phyloP scores from a whole-genome alignment of 2,329 filamentous ascomycete species.

The Botrytis hyacinthi region DNA sequence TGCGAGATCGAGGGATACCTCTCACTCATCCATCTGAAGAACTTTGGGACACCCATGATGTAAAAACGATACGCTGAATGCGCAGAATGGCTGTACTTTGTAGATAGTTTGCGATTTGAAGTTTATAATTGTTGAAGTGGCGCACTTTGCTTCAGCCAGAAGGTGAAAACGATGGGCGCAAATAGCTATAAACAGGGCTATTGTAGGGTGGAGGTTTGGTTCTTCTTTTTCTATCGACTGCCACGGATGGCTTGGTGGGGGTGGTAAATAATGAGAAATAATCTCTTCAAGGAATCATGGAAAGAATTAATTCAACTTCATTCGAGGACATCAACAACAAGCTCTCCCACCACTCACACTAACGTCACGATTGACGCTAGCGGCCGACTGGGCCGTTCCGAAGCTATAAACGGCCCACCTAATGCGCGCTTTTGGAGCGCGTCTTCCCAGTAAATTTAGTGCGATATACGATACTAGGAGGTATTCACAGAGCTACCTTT shows the following conservation, averaged over 20 bases:
- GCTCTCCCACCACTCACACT: slow-evolving; percentile 8
- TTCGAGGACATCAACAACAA: slow-evolving; percentile 17
- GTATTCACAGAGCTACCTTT: background rate
- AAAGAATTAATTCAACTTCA: background rate
- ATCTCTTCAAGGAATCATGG: slow-evolving; percentile 12
- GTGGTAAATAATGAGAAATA: slow-evolving; percentile 14
- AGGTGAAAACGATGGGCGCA: slow-evolving; percentile 22
- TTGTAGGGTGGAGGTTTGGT: background rate
- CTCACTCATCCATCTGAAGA: slow-evolving; percentile 88
- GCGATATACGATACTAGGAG: background rate
- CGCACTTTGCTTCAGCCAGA: slow-evolving; percentile 35
- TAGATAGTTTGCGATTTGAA: slow-evolving; percentile 21
- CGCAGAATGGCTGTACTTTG: slow-evolving; percentile 2
- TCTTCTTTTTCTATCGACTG: background rate
- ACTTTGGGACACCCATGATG: slow-evolving; percentile 54
- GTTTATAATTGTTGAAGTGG: slow-evolving; percentile 21
- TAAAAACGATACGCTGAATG: slow-evolving; percentile 8
- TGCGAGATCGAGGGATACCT: slow-evolving; percentile 98
- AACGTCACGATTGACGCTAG: slow-evolving; percentile 11
- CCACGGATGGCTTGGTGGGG: background rate
- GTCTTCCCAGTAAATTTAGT: slow-evolving; percentile 17
- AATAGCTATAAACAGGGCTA: background rate
- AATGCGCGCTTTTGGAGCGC: slow-evolving; percentile 19
- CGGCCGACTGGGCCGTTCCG: slow-evolving; percentile 9
- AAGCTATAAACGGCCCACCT: slow-evolving; percentile 27